These are phyloP conservation scores for Lanmaoa pseudosensibilis DNA, from an alignment of 768 basidiomycete species.

Conservation along the genomic window DNA sequence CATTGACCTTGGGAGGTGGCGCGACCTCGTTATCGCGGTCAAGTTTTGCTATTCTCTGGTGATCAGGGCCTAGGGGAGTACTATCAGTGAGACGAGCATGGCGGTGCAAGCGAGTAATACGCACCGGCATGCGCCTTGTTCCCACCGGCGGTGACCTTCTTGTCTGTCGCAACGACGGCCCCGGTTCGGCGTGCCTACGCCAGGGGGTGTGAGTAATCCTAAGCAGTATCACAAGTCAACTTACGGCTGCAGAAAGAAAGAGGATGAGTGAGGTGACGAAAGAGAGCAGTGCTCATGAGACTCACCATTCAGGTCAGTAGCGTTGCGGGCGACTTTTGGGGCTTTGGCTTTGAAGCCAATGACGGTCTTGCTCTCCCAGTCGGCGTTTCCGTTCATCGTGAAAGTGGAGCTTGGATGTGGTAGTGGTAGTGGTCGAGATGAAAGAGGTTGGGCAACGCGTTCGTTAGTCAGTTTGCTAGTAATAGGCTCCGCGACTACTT, in stretches of 20 bases:
- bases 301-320: constrained; percentile 55
- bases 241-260: constrained; percentile 47
- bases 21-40: constrained; percentile 96
- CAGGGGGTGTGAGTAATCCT: constrained; percentile 8
- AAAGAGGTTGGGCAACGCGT: neutral
- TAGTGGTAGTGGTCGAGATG: constrained; percentile 16
- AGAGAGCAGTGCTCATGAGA: neutral
- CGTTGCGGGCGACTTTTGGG: constrained; percentile 64
- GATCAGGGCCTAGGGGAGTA: constrained; percentile 72
- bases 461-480: no score
- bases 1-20: constrained; percentile 77
- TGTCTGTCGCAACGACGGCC: constrained; percentile 79
- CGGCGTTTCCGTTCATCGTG: constrained; percentile 47
- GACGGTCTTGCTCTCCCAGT: constrained; percentile 73
- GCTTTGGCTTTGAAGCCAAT: constrained; percentile 68
- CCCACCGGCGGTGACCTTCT: constrained; percentile 62
- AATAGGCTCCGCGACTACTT: no score
- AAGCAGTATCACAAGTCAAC: constrained; percentile 22
- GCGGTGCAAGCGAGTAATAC: constrained; percentile 11
- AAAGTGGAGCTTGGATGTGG: neutral
- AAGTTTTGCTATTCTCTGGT: constrained; percentile 90
- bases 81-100: neutral
- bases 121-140: constrained; percentile 80
- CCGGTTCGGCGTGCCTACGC: constrained; percentile 71
- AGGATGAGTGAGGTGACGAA: constrained; percentile 13